These are phyloP conservation scores for Annona cherimola DNA, from an alignment of 164 flowering plant species.

Conservation along the genomic window DNA sequence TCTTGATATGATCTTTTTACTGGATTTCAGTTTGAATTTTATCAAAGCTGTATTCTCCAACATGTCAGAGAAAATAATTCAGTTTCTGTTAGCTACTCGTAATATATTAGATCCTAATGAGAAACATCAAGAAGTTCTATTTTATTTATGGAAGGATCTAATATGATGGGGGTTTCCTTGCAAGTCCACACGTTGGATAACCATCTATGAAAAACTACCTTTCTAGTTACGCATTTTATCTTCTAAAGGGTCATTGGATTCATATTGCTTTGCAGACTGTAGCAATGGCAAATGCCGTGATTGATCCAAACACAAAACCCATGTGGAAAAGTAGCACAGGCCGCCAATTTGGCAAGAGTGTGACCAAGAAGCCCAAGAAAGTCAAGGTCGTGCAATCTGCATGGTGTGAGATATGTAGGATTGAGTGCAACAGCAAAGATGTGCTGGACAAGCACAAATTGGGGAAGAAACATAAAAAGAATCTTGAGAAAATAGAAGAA, in stretches of 20 bases:
- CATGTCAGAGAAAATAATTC: too few species aligned
- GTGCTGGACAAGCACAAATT: conserved; percentile 39
- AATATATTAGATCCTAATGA: too few species aligned
- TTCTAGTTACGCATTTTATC: not conserved
- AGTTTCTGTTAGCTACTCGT: too few species aligned
- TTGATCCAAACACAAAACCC: conserved; percentile 1
- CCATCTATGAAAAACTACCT: not conserved
- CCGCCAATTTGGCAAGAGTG: conserved; percentile 8
- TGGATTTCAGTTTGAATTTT: too few species aligned
- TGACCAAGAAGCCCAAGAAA: conserved; percentile 26
- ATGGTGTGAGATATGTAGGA: conserved; percentile 52
- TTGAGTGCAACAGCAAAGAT: conserved; percentile 42
- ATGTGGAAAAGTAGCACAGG: not conserved
- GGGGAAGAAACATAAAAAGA: conserved; percentile 59
- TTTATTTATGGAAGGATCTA: not conserved
- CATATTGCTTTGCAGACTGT: conserved; percentile 4
- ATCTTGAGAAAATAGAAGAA: conserved; percentile 28
- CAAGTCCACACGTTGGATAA: not conserved
- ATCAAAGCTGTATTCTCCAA: too few species aligned
- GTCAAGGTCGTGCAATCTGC: conserved; percentile 35
- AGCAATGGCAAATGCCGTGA: conserved; percentile 1
- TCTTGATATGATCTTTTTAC: too few species aligned
- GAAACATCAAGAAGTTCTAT: not conserved
- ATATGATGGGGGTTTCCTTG: not conserved
- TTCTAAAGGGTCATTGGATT: not conserved